A percentile compares a stretch with the other conserved stretches of the same genome.
Evolutionary conservation across 1,139 yeast species (phyloP).

Genomic region (Entelexis sorbosivorans): DNA sequence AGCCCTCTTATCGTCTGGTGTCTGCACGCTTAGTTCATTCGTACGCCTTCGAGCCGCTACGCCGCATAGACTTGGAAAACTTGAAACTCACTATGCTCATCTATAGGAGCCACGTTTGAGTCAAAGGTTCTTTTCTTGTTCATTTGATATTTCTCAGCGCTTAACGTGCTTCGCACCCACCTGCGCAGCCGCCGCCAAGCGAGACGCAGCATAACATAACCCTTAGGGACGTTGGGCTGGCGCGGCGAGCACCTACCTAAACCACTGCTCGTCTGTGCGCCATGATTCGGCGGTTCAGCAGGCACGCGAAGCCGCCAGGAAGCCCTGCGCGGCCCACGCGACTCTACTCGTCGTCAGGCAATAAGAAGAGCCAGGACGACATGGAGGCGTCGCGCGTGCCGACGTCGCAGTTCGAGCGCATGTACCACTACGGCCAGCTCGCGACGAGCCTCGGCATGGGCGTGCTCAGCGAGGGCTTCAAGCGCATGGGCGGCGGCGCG

Average conservation of each 20-base stretch:
- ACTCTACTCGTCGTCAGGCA: neutral
- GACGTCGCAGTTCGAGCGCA: conserved; percentile 67
- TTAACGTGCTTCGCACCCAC: too few relatives aligned
- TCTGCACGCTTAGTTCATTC: too few relatives aligned
- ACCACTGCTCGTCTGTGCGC: neutral
- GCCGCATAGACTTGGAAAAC: too few relatives aligned
- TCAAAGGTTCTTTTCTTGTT: too few relatives aligned
- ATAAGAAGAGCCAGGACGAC: conserved; percentile 25
- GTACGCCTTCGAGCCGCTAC: too few relatives aligned
- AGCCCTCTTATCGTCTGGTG: too few relatives aligned
- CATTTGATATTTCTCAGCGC: too few relatives aligned
- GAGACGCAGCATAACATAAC: neutral
- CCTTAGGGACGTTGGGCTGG: neutral
- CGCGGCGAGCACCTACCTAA: too few relatives aligned
- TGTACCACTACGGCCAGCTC: conserved; percentile 83
- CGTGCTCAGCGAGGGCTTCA: conserved; percentile 67
- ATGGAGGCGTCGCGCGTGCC: conserved; percentile 67
- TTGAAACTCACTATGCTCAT: too few relatives aligned
- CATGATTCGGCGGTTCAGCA: neutral
- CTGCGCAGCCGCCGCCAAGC: too few relatives aligned
- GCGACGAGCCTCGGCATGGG: conserved; percentile 90
- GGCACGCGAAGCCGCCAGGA: neutral
- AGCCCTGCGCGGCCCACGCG: neutral
- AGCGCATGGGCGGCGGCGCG: conserved; percentile 45
- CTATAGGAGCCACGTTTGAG: too few relatives aligned